Evolutionary conservation across 2,329 filamentous ascomycete genomes (phyloP).

Genomic region (Aspergillus felis): DNA sequence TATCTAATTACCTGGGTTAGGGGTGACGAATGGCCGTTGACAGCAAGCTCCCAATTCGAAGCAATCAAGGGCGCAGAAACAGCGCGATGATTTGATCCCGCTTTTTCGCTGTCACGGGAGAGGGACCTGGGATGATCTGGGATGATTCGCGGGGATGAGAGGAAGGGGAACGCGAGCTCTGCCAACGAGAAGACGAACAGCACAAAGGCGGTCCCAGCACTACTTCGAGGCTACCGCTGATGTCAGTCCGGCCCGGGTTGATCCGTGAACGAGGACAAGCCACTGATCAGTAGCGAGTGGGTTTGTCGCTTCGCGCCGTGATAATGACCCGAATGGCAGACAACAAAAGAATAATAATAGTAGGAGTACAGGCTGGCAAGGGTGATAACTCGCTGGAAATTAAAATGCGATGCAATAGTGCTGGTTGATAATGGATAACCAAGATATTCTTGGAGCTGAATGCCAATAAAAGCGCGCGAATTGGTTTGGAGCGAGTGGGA

Average conservation of each 20-base stretch:
- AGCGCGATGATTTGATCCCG: slow-evolving; percentile 14
- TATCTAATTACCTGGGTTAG: slow-evolving; percentile 9
- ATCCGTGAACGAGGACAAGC: slow-evolving; percentile 13
- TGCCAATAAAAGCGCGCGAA: slow-evolving; percentile 12
- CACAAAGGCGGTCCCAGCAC: slow-evolving; percentile 7
- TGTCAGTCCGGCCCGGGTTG: slow-evolving; percentile 23
- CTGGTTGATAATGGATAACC: slow-evolving; percentile 5
- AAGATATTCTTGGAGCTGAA: slow-evolving; percentile 12
- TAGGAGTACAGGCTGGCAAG: not conserved
- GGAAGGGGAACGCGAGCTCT: slow-evolving; percentile 10
- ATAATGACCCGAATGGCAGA: not conserved
- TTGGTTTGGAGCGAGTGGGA: slow-evolving; percentile 8
- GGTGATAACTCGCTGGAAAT: not conserved
- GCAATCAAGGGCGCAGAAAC: slow-evolving; percentile 14
- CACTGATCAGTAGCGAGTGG: not conserved
- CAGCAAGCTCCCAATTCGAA: slow-evolving; percentile 10
- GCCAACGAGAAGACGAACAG: slow-evolving; percentile 18
- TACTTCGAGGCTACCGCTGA: slow-evolving; percentile 21
- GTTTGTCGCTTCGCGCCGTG: not conserved
- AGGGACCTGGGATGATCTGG: slow-evolving; percentile 3
- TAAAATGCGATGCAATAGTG: not conserved
- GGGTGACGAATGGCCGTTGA: slow-evolving; percentile 5
- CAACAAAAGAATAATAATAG: not conserved
- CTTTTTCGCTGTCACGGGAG: slow-evolving; percentile 12
- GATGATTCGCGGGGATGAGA: slow-evolving; percentile 17